These are phyloP conservation scores for Plasmodium chabaudi DNA, from an alignment of 169 alveolate genomes.

Conservation along the genomic window DNA sequence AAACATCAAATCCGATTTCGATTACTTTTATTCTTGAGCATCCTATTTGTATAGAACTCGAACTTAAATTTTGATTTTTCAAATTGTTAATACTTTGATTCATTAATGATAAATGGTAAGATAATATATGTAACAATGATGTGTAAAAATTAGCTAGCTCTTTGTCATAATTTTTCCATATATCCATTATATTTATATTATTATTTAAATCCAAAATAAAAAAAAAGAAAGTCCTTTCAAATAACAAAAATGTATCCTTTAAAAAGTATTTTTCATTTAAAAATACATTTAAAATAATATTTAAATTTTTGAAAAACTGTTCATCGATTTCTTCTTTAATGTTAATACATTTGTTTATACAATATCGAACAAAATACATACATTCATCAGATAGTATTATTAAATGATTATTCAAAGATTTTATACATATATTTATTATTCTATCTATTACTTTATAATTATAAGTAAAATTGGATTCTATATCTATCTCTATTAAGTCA, in stretches of 20 bases:
- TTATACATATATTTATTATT: conserved; percentile 45
- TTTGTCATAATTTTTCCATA: conserved; percentile 40
- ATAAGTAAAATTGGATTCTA: conserved; percentile 67
- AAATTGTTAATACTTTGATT: conserved; percentile 19
- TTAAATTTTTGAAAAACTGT: conserved; percentile 32
- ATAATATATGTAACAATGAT: conserved; percentile 24
- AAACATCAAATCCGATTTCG: conserved; percentile 46
- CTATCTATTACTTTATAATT: conserved; percentile 46
- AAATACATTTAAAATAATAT: conserved; percentile 33
- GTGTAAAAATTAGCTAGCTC: conserved; percentile 18
- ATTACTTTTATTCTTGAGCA: conserved; percentile 38
- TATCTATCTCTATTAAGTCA: conserved; percentile 68
- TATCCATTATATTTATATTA: conserved; percentile 5
- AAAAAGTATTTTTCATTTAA: conserved; percentile 21
- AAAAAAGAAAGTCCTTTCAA: conserved; percentile 55
- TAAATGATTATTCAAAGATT: conserved; percentile 44
- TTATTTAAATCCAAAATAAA: conserved; percentile 50
- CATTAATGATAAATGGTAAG: conserved; percentile 26
- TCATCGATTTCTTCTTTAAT: conserved; percentile 39
- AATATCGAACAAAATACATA: conserved; percentile 70
- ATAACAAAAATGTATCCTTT: conserved; percentile 19
- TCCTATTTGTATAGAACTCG: conserved; percentile 6
- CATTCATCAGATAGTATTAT: conserved; percentile 43
- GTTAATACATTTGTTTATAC: conserved; percentile 48
- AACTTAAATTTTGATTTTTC: neutral